Conservation (phyloP, 208 protist species). For the Trypanosoma congolense region DNA sequence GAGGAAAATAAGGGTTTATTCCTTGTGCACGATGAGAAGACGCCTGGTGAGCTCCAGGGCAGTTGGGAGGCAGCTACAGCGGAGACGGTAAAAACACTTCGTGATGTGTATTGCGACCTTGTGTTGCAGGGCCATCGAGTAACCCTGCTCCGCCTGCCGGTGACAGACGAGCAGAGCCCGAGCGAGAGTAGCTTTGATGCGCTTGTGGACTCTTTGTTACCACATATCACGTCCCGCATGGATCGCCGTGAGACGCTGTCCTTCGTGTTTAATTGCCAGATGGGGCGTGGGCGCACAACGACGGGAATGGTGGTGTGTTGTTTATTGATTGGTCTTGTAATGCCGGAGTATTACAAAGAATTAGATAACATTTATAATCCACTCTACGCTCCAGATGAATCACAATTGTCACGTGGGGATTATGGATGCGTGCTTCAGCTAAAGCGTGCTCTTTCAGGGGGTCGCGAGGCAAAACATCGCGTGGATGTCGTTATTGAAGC, state of each 20-base stretch:
- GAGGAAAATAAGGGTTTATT: conserved; percentile 70
- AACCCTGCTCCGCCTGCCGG: conserved; percentile 64
- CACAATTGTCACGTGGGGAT: conserved; percentile 55
- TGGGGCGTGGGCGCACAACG: conserved; percentile 85
- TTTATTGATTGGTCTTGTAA: conserved; percentile 76
- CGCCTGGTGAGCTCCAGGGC: conserved; percentile 82
- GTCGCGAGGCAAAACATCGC: conserved; percentile 62
- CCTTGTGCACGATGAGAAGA: conserved; percentile 84
- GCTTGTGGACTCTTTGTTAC: conserved; percentile 59
- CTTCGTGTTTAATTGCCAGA: conserved; percentile 90
- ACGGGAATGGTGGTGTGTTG: conserved; percentile 89
- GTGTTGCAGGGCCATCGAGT: conserved; percentile 47
- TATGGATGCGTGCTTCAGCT: conserved; percentile 77
- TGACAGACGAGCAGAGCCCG: conserved; percentile 87
- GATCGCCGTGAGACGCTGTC: conserved; percentile 73
- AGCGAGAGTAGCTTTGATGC: conserved; percentile 70
- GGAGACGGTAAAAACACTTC: conserved; percentile 77
- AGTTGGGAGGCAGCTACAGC: conserved; percentile 59
- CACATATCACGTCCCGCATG: conserved; percentile 62
- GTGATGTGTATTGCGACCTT: conserved; percentile 76
- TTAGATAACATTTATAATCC: conserved; percentile 62
- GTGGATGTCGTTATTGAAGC: conserved; percentile 83
- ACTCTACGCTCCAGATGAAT: conserved; percentile 48
- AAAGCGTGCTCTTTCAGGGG: conserved; percentile 71
- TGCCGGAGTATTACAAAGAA: conserved; percentile 83